These are phyloP conservation scores for Pseudohalonectria lignicola DNA, from an alignment of 2,329 filamentous ascomycete species.

Conservation along the genomic window DNA sequence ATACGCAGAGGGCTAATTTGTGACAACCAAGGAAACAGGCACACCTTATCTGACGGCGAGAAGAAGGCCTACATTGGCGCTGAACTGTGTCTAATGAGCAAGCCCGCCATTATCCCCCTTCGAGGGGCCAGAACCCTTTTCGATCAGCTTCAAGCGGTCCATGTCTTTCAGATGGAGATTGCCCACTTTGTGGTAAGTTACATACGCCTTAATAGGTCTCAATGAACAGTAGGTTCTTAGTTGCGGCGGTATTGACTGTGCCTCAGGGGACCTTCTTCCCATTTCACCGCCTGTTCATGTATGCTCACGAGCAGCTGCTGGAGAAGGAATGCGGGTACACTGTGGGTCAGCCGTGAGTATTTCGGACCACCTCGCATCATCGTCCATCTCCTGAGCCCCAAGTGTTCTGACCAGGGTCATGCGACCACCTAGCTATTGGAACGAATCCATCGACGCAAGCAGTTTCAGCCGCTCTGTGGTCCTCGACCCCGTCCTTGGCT, in stretches of 20 bases:
- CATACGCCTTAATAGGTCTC: not conserved
- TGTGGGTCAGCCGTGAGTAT: conserved; percentile 14
- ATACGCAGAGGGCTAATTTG: too few species aligned
- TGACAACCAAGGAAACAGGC: conserved; percentile 10
- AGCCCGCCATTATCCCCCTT: conserved; percentile 9
- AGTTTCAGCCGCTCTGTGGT: conserved; percentile 5
- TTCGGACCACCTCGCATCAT: too few species aligned
- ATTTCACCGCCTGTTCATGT: conserved; percentile 17
- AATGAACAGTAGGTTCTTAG: too few species aligned
- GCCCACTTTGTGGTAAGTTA: conserved; percentile 9
- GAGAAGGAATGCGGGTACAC: conserved; percentile 16
- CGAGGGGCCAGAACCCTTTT: conserved; percentile 11
- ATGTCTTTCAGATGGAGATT: conserved; percentile 11
- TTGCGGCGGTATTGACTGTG: too few species aligned
- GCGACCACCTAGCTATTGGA: conserved; percentile 7
- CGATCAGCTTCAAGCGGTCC: conserved; percentile 16
- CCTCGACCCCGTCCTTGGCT: conserved; percentile 7
- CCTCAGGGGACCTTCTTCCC: conserved; percentile 16
- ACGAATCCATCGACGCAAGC: conserved; percentile 8
- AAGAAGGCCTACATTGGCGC: conserved; percentile 14
- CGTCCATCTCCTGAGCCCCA: not conserved
- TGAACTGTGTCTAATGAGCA: conserved; percentile 15
- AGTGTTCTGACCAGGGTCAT: too few species aligned
- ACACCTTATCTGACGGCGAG: conserved; percentile 12
- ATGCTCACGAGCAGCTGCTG: conserved; percentile 16